These are phyloP conservation scores for Sporodiniella umbellata DNA, from an alignment of 371 early-diverging fungal species.

Conservation along the genomic window DNA sequence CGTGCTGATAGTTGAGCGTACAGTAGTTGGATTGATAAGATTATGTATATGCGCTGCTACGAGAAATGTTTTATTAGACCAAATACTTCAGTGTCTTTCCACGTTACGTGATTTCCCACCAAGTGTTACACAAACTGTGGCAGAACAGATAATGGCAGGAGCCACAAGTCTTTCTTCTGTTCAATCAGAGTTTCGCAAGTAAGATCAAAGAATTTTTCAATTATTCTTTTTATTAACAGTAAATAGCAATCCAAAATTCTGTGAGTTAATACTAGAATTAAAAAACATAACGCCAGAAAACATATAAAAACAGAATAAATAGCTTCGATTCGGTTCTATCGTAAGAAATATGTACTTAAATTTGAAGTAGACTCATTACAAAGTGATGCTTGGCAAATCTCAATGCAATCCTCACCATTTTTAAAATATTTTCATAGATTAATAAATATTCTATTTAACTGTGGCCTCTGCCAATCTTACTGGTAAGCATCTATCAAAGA, in stretches of 20 bases:
- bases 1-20: conserved; percentile 67
- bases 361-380: no score
- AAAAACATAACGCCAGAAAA: conserved; percentile 44
- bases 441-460: no score
- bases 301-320: conserved; percentile 27
- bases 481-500: no score
- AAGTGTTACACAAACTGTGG: conserved; percentile 65
- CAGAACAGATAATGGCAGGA: conserved; percentile 82
- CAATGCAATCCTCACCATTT: no score
- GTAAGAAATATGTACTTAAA: no score
- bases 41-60: conserved; percentile 71
- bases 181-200: conserved; percentile 46
- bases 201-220: conserved; percentile 8
- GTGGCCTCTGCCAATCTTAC: no score
- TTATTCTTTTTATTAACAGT: no score
- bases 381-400: no score
- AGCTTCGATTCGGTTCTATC: no score
- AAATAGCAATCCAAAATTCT: conserved; percentile 37
- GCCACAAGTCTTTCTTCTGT: conserved; percentile 57
- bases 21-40: conserved; percentile 70
- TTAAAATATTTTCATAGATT: no score
- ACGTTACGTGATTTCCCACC: conserved; percentile 61
- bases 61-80: conserved; percentile 49
- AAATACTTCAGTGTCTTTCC: conserved; percentile 63
- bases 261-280: conserved; percentile 44